Percentiles rank a stretch among this genome's conserved stretches.
phyloP scores from a whole-genome alignment of 2,329 filamentous ascomycete species.

The Elsinoe perseae region DNA sequence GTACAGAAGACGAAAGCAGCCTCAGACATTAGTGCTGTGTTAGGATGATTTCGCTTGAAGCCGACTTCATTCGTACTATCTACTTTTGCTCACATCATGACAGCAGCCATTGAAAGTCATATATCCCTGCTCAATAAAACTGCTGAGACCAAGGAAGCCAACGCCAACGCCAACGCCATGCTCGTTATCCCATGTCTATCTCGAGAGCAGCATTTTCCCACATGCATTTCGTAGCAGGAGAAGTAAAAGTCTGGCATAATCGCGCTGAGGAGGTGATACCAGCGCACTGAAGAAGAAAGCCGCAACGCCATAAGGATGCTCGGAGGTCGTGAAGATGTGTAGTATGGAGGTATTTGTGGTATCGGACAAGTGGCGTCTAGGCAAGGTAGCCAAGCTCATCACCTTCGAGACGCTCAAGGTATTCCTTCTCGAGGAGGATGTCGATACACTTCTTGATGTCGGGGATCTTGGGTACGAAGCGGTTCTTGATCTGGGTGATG shows the following conservation, averaged over 20 bases:
- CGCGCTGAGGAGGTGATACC: background rate
- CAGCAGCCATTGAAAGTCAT: background rate
- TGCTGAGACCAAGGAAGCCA: background rate
- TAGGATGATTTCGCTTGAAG: too few species aligned
- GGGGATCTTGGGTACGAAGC: slow-evolving; percentile 83
- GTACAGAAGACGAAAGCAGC: background rate
- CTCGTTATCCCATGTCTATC: slow-evolving; percentile 14
- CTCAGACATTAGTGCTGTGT: too few species aligned
- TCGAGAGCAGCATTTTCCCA: slow-evolving; percentile 12
- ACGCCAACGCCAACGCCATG: slow-evolving; percentile 16
- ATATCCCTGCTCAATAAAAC: background rate
- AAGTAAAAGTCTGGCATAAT: background rate
- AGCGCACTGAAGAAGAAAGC: slow-evolving; percentile 3
- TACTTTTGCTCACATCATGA: background rate
- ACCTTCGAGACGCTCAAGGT: slow-evolving; percentile 87
- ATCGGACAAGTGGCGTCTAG: slow-evolving; percentile 43
- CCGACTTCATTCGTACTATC: background rate
- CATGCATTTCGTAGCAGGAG: slow-evolving; percentile 12
- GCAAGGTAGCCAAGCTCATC: slow-evolving; percentile 93
- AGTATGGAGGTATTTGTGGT: background rate
- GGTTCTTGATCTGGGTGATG: slow-evolving; percentile 86
- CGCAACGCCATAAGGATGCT: slow-evolving; percentile 7
- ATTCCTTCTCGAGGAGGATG: slow-evolving; percentile 97
- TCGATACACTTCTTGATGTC: slow-evolving; percentile 99
- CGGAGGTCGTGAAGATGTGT: background rate